Evolutionary conservation across 768 basidiomycete genomes (phyloP).

Genomic region (Boletus barrowsii): DNA sequence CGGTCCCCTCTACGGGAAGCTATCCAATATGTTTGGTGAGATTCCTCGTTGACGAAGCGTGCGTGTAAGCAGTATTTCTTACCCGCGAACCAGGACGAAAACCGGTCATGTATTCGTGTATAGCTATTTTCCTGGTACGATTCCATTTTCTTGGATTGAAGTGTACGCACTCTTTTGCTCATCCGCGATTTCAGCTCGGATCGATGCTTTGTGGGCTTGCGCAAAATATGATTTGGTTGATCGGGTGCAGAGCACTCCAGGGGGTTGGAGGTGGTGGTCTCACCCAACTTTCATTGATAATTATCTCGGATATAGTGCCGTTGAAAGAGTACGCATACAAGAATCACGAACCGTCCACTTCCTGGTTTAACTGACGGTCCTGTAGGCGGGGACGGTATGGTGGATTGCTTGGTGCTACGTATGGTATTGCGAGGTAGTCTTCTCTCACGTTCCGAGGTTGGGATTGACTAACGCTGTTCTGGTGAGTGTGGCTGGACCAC

Average conservation of each 20-base stretch:
- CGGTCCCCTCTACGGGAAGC: slow-evolving; percentile 72
- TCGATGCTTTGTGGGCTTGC: slow-evolving; percentile 81
- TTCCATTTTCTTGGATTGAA: slow-evolving; percentile 13
- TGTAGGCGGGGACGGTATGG: slow-evolving; percentile 73
- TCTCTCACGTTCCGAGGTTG: background rate
- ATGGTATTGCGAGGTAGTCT: slow-evolving; percentile 58
- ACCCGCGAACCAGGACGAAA: slow-evolving; percentile 49
- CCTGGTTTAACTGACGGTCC: background rate
- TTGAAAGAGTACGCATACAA: slow-evolving; percentile 58
- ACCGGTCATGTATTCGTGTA: slow-evolving; percentile 62
- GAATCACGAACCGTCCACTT: background rate
- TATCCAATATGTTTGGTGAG: slow-evolving; percentile 54
- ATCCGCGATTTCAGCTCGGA: slow-evolving; percentile 51
- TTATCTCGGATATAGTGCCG: slow-evolving; percentile 79
- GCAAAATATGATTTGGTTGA: slow-evolving; percentile 74
- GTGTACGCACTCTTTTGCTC: background rate
- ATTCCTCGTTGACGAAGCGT: too few species aligned
- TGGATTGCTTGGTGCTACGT: slow-evolving; percentile 74
- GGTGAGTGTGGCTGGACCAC: slow-evolving; percentile 64
- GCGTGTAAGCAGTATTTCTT: background rate
- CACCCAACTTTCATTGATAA: slow-evolving; percentile 71
- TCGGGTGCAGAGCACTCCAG: slow-evolving; percentile 73
- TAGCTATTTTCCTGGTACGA: slow-evolving; percentile 60
- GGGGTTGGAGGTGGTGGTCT: slow-evolving; percentile 82
- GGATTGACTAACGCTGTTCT: background rate